Evolutionary conservation across 352 stramenopile genomes (phyloP).

Genomic region (Phytophthora foliorum): DNA sequence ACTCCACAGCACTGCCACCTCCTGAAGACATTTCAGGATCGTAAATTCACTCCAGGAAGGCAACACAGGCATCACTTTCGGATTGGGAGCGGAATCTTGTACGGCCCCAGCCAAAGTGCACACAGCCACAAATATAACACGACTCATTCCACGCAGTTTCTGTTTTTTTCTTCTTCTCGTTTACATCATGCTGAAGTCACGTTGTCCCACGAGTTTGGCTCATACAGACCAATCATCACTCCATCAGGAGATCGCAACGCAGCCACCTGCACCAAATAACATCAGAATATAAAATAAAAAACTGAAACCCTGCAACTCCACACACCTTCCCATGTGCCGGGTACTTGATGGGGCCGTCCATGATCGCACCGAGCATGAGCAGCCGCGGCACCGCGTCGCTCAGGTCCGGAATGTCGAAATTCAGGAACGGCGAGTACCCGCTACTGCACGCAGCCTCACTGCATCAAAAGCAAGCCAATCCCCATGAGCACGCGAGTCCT

Average conservation of each 20-base stretch:
- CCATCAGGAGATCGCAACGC: constrained; percentile 90
- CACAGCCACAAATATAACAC: no score
- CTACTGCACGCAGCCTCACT: constrained; percentile 86
- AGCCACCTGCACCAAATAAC: constrained; percentile 64
- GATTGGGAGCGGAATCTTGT: no score
- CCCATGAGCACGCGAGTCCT: constrained; percentile 3
- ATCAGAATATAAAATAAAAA: neutral
- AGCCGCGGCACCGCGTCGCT: constrained; percentile 88
- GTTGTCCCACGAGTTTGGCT: constrained; percentile 90
- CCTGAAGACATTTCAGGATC: no score
- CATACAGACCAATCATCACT: constrained; percentile 94
- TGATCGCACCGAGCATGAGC: constrained; percentile 88
- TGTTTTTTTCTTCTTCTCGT: neutral
- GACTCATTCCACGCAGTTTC: no score
- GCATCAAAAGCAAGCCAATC: constrained; percentile 9
- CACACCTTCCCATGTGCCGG: constrained; percentile 87
- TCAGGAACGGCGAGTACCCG: constrained; percentile 93
- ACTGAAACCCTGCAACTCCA: neutral
- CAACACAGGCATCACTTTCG: no score
- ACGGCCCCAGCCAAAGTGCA: no score
- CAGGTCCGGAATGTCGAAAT: constrained; percentile 92
- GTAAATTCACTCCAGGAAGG: no score
- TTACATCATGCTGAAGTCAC: constrained; percentile 75
- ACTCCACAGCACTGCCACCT: no score
- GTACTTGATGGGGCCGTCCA: constrained; percentile 95